Base-by-base conservation (phyloP, 202 grass and related monocot genomes). In the Panicum virgatum region DNA sequence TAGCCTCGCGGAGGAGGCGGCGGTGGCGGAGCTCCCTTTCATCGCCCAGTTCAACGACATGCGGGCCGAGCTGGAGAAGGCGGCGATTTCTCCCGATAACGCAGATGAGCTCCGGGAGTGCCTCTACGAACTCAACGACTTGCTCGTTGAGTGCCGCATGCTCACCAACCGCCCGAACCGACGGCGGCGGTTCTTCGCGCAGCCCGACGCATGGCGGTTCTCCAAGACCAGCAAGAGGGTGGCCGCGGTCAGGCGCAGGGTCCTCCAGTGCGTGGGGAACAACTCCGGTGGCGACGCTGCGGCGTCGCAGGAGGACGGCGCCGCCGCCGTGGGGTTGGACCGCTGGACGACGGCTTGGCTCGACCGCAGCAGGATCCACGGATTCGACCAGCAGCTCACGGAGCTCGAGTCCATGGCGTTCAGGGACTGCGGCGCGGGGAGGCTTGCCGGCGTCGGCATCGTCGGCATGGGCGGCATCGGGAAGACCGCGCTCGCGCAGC, bases 391-490 rank as follows among this genome's bases (percentile, higher is more conserved):
- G 63, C 83, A 86, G 62, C 64, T 89, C 38, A 9, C 58, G 15
- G 78, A 73, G 73, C 47, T 85, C 25, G 82, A 89, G 34, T 56
- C 72, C 65, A 78, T 59, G 77, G 82, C 78, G 56, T 85, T 85
- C 46, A 13, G 16, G 16, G 56, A 72, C 38, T 57, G 47, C 46
- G 26, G 12, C 72, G 39, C 38, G 32, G 65, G 78, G 57, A 54
- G 13, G 34, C 81, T 85, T 23, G 60, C 22, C 2, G 77, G 87
- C 37, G 78, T 85, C 50, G 78, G 87, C 64, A 82, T 89, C 66
- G 73, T 90, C 13, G 88, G 83, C 59, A 90, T 90, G 88, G 88
- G 83, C 48, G 79, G 88, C 48, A 43, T 62, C 62, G 83, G 88
- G 5, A 86, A 90, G 75, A 90, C 88, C 5, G 73, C 59, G 36